These are phyloP conservation scores for Zanthoxylum bungeanum DNA, from an alignment of 345 rosid species.

Conservation along the genomic window DNA sequence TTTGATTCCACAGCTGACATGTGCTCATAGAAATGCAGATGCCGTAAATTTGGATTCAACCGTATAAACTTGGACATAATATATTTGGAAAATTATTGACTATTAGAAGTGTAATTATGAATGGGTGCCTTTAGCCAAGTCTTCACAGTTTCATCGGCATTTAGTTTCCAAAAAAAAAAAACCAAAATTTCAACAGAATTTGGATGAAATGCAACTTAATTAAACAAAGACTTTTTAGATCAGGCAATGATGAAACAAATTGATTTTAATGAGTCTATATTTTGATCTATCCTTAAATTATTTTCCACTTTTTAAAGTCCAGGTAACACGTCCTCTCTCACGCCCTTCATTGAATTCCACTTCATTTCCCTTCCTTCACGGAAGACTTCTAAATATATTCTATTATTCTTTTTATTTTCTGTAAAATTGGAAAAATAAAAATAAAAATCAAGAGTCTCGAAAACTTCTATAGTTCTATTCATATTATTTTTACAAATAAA, in stretches of 20 bases:
- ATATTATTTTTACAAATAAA: too few relatives aligned
- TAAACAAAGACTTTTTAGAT: not conserved
- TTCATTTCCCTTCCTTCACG: too few relatives aligned
- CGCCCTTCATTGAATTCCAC: too few relatives aligned
- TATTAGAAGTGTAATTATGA: not conserved
- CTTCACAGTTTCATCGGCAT: not conserved
- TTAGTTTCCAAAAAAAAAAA: not conserved
- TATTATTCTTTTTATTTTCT: too few relatives aligned
- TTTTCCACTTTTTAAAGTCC: not conserved
- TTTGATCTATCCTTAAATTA: not conserved
- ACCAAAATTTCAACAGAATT: not conserved
- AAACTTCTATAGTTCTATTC: too few relatives aligned
- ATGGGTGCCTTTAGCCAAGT: not conserved
- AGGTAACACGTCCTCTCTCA: not conserved
- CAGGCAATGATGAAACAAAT: slow-evolving; percentile 3
- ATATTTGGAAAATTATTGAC: not conserved
- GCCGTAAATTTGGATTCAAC: not conserved
- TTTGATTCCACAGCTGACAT: not conserved
- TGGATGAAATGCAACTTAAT: not conserved
- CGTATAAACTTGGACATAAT: not conserved
- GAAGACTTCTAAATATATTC: too few relatives aligned
- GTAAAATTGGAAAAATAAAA: too few relatives aligned
- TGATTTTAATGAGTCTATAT: not conserved
- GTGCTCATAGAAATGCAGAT: not conserved
- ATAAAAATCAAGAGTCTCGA: too few relatives aligned